Conservation (phyloP, 2,329 filamentous ascomycete species). For the Verticillium isaacii region DNA sequence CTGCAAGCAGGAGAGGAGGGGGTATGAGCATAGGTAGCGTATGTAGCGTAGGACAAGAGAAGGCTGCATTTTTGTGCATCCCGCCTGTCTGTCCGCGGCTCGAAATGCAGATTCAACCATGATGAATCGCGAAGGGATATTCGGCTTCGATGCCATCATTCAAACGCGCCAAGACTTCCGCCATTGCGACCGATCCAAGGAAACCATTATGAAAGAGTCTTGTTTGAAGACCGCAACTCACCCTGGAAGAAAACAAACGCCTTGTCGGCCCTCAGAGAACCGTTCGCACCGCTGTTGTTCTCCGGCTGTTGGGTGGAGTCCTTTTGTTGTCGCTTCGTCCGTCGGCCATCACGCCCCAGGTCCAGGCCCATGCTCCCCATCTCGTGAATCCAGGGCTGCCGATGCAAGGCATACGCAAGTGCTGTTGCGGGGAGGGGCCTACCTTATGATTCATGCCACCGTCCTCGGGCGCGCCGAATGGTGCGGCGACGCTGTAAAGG, state of each 20-base stretch:
- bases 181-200: no score
- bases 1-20: neutral
- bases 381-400: neutral
- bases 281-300: neutral
- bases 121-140: neutral
- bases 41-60: neutral
- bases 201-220: no score
- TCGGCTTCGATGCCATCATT: neutral
- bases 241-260: no score
- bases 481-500: conserved; percentile 23
- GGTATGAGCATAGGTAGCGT: neutral
- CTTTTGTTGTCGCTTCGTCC: neutral
- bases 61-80: neutral
- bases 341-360: neutral
- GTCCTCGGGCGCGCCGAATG: conserved; percentile 30
- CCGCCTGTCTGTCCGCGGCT: neutral
- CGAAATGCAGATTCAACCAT: neutral
- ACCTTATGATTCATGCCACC: conserved; percentile 35
- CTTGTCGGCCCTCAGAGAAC: no score
- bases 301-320: neutral
- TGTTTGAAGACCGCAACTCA: no score
- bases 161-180: neutral
- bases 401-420: no score
- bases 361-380: neutral
- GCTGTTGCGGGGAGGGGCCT: neutral